These are phyloP conservation scores for Cryptomeria japonica DNA, from an alignment of 75 land plant species.

Conservation along the genomic window DNA sequence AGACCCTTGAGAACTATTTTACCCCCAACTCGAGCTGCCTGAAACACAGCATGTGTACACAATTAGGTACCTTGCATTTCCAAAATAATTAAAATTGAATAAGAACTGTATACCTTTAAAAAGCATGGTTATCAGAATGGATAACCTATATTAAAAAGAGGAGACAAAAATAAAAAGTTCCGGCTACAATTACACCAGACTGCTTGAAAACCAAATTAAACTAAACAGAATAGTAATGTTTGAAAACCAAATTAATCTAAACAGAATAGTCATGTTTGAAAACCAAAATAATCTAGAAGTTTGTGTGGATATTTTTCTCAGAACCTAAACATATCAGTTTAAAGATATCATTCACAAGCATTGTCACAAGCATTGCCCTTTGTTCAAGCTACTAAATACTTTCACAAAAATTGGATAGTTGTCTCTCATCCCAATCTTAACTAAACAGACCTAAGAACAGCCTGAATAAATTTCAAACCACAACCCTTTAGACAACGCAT, in stretches of 20 bases:
- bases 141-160: neutral
- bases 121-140: neutral
- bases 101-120: neutral
- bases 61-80: slow-evolving; percentile 4
- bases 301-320: neutral
- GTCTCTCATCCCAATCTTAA: neutral
- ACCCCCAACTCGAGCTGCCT: slow-evolving; percentile 80
- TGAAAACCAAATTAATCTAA: neutral
- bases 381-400: neutral
- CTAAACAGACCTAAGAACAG: neutral
- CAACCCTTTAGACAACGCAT: neutral
- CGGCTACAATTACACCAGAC: neutral
- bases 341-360: neutral
- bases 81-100: neutral
- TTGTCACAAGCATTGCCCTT: neutral
- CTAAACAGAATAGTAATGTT: neutral
- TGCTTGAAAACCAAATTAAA: neutral
- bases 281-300: neutral
- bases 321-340: neutral
- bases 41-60: slow-evolving; percentile 4
- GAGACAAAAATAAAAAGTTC: neutral
- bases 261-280: neutral
- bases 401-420: neutral
- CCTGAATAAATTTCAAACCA: neutral
- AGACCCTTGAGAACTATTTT: slow-evolving; percentile 75